Base-by-base conservation (phyloP, 1,139 yeast genomes). In the Blastobotrys arbuscula region DNA sequence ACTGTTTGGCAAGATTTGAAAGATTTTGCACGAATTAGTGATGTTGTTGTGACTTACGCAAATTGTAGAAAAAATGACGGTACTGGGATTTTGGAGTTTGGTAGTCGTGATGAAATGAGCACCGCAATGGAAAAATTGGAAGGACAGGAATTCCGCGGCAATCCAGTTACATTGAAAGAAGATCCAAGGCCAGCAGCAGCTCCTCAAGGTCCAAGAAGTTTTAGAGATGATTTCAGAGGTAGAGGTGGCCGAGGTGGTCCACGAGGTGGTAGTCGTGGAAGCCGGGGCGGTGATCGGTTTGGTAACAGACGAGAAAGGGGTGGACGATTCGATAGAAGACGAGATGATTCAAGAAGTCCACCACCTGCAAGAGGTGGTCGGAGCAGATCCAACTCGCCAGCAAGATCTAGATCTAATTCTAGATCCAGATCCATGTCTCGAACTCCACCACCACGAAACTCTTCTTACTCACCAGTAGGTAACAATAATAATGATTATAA, bases 111-210 rank as follows among this genome's bases (percentile, higher is more conserved):
- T 51, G 88, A 85, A 63, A 74, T 86, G 67, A 81, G 77, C 53
- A 76, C 76, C 56, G 86, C 94, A 45, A 70, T 86, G 55, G 79
- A 79, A 50, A 76, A 78, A 62, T 74, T 87, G 61, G 82, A 82
- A 68, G 86, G 84, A 59, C 72, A 80, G 54, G 89, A 82, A 53
- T 82, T 78, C 74, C 79, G 80, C 64, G 96, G 86, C 55, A 66
- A 78, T 50, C 71, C 74, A 47, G 71, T 87, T 52, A 67, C 76
- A 53, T 86, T 90, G 52, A 87, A 81, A 69, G 88, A 81, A 71
- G 96, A 87, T 66, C 42, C 48, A 35, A 44, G 50, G 7, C 47
- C 47, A 3, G 35, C 48, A 10, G 44, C 66, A 18, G 59, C 63
- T 10, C 60, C 66, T 18, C 59, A 64, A 16, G 31, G 39, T 26